Base-by-base conservation (phyloP, 768 basidiomycete genomes). In the Mrakia hoshinonis region DNA sequence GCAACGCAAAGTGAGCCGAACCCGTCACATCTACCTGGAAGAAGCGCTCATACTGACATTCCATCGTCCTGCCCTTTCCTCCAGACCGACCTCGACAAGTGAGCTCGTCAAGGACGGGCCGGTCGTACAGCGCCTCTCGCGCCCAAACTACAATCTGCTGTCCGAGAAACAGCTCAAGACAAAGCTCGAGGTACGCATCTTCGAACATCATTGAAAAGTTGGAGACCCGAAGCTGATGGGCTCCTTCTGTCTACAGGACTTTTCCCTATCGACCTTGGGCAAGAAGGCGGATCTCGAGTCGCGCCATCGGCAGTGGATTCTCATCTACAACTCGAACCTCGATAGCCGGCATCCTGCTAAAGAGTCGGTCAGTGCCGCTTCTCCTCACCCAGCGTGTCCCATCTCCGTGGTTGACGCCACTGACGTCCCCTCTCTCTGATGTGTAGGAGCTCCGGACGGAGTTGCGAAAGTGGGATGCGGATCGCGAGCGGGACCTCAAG, bases 311-410 rank as follows among this genome's bases (percentile, higher is more conserved):
- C 65, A 52, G 26, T 66, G 65, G 65, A 52, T 51, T 29, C 65
- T 66, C n/a, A 43, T 66, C 11, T 66, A 49, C 29, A 66, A 66
- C 47, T 48, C 65, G n/a, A 66, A 66, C 51, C 65, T 66, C 29
- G 65, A 66, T 46, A 52, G 65, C 47, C 22, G 24, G 1, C 65
- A 66, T 49, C 65, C 65, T 3, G 26, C 48, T 22, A 66, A 66
- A 46, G 51, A 48, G 20, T 66, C 65, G 29, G 65, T 43, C 43
- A 39, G 24, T 15, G 34, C 36, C 15, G 10, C 22, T 34, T 31
- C 60, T 62, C 12, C 11, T 34, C 5, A 11, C n/a, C n/a, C n/a
- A n/a, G n/a, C n/a, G n/a, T n/a, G n/a, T n/a, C n/a, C n/a, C n/a
- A n/a, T n/a, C n/a, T n/a, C n/a, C n/a, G n/a, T n/a, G n/a, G n/a